Conservation (phyloP, 805 yeast genomes). For the Starmerella scarabaei region DNA sequence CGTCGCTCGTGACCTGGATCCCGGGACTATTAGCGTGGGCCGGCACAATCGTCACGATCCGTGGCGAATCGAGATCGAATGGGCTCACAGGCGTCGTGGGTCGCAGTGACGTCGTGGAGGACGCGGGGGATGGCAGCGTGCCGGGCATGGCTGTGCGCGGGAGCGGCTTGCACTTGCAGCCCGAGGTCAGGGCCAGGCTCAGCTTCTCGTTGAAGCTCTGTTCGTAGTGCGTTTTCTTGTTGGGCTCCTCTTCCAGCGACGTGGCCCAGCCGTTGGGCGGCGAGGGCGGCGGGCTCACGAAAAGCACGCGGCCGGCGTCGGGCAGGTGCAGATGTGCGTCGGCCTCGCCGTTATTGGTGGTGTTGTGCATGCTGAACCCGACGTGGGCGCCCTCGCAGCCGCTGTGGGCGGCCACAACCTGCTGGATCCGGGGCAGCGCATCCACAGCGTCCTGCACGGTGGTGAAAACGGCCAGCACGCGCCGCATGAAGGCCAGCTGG, state of each 20-base stretch:
- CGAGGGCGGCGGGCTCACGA: conserved; percentile 22
- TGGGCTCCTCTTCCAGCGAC: conserved; percentile 20
- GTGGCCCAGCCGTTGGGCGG: conserved; percentile 22
- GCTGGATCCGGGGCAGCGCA: conserved; percentile 10
- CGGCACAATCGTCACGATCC: conserved; percentile 12
- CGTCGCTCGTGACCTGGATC: conserved; percentile 9
- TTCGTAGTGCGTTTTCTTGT: conserved; percentile 16
- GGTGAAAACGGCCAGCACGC: conserved; percentile 20
- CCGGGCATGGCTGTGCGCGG: no score
- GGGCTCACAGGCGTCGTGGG: background rate
- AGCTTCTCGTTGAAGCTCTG: conserved; percentile 17
- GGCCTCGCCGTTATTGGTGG: background rate
- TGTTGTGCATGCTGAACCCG: conserved; percentile 14
- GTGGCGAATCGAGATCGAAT: conserved; percentile 5
- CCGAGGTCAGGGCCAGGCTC: conserved; percentile 10
- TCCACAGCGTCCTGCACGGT: conserved; percentile 5
- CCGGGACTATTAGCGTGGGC: conserved; percentile 10
- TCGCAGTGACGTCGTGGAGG: background rate
- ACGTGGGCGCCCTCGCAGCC: conserved; percentile 4
- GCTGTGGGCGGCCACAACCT: background rate
- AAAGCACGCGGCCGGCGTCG: conserved; percentile 18
- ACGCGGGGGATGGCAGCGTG: conserved; percentile 2
- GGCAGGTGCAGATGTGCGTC: conserved; percentile 16
- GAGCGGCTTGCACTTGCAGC: no score
- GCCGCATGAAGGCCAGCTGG: conserved; percentile 17